These are phyloP conservation scores for Emergomyces orientalis DNA, from an alignment of 2,329 filamentous ascomycete genomes.

Conservation along the genomic window DNA sequence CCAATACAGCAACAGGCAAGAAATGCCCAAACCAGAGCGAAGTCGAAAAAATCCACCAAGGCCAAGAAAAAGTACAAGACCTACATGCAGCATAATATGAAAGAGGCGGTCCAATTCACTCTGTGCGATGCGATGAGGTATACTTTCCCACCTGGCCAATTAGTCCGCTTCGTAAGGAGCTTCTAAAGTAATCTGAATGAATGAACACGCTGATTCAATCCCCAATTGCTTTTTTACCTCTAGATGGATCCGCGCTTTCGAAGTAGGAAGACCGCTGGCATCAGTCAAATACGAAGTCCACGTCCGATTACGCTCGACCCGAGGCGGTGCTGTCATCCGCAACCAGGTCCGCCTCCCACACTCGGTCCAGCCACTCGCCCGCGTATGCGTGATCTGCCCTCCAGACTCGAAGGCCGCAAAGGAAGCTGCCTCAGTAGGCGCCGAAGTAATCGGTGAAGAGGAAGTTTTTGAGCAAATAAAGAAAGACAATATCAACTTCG, in stretches of 20 bases:
- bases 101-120: conserved; percentile 61
- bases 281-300: conserved; percentile 80
- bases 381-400: conserved; percentile 85
- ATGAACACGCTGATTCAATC: background rate
- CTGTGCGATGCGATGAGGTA: conserved; percentile 87
- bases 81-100: conserved; percentile 55
- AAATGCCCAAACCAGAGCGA: conserved; percentile 8
- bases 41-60: conserved; percentile 8
- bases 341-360: conserved; percentile 83
- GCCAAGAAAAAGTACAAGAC: conserved; percentile 49
- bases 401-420: conserved; percentile 64
- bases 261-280: conserved; percentile 71
- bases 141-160: conserved; percentile 8
- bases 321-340: conserved; percentile 77
- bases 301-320: conserved; percentile 70
- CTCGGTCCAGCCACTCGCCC: conserved; percentile 77
- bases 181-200: background rate
- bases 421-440: conserved; percentile 68
- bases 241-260: conserved; percentile 83
- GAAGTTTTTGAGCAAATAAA: conserved; percentile 72
- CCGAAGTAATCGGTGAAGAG: conserved; percentile 74
- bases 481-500: conserved; percentile 72
- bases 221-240: background rate
- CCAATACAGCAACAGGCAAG: conserved; percentile 16
- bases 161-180: background rate